Conservation (phyloP, 495 filamentous ascomycete species). For the Neurospora sp. region DNA sequence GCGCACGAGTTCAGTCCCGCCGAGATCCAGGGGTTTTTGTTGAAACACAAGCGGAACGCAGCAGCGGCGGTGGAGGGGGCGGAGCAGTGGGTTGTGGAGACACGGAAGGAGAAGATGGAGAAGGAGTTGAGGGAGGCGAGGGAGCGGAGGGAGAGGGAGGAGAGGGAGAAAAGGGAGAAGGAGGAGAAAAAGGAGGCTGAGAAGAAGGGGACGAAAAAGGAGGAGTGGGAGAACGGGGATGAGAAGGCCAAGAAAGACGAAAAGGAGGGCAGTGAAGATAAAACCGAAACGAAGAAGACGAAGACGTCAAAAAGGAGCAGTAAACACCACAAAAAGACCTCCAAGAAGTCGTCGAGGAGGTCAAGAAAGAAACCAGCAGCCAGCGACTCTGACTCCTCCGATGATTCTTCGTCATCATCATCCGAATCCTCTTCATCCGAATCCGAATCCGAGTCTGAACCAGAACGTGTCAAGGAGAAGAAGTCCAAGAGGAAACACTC, state of each 20-base stretch:
- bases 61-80: constrained; percentile 47
- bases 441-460: constrained; percentile 7
- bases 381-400: constrained; percentile 6
- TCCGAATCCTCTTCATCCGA: constrained; percentile 8
- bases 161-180: constrained; percentile 22
- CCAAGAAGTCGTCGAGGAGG: not conserved
- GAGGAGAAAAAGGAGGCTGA: constrained; percentile 26
- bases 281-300: constrained; percentile 17
- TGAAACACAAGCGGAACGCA: constrained; percentile 57
- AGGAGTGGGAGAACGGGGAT: constrained; percentile 18
- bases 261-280: constrained; percentile 8
- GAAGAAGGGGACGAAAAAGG: constrained; percentile 12
- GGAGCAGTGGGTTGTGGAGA: constrained; percentile 46
- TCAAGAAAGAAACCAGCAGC: not conserved
- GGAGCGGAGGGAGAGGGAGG: constrained; percentile 30
- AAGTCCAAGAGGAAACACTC: constrained; percentile 1
- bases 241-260: not conserved
- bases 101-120: constrained; percentile 49
- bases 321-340: constrained; percentile 1
- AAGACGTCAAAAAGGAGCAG: constrained; percentile 3
- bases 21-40: constrained; percentile 67
- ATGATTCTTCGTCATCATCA: constrained; percentile 1
- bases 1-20: constrained; percentile 58
- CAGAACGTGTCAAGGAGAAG: constrained; percentile 5
- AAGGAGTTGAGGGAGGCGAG: constrained; percentile 39